These are phyloP conservation scores for Suillus luteus DNA, from an alignment of 768 basidiomycete genomes.

Conservation along the genomic window DNA sequence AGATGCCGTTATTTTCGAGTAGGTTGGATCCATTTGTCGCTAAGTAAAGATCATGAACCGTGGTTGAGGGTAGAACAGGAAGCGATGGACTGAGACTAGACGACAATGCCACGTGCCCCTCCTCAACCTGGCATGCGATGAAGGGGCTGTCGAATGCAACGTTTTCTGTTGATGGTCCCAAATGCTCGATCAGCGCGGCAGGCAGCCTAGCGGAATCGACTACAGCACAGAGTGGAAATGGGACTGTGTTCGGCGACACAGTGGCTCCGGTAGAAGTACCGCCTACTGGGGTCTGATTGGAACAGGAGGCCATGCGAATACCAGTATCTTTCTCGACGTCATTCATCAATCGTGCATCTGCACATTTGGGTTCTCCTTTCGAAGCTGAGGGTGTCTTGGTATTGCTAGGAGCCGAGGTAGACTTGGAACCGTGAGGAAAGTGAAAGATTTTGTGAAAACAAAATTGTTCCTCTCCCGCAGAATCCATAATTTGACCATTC, in stretches of 20 bases:
- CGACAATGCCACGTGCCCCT: no score
- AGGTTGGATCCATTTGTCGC: background rate
- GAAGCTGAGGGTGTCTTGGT: background rate
- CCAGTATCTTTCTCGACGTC: background rate
- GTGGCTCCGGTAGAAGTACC: background rate
- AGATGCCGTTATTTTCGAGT: background rate
- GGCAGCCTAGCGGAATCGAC: background rate
- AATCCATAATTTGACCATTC: background rate
- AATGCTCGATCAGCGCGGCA: background rate
- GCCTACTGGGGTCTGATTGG: background rate
- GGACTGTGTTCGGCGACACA: background rate
- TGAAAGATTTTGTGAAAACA: background rate
- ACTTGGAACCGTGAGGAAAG: background rate
- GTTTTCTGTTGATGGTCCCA: background rate
- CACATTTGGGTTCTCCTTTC: background rate
- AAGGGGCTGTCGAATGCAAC: background rate
- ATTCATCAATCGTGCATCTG: background rate
- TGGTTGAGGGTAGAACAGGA: background rate
- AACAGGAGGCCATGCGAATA: background rate
- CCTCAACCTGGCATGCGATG: background rate
- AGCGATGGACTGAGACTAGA: background rate
- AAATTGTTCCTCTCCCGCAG: background rate
- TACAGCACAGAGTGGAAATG: background rate
- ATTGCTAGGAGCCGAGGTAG: background rate
- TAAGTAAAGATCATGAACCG: background rate